A percentile compares a stretch with the other conserved stretches of the same genome.
phyloP scores from a whole-genome alignment of 306 rosid species.

The Comarum palustre region DNA sequence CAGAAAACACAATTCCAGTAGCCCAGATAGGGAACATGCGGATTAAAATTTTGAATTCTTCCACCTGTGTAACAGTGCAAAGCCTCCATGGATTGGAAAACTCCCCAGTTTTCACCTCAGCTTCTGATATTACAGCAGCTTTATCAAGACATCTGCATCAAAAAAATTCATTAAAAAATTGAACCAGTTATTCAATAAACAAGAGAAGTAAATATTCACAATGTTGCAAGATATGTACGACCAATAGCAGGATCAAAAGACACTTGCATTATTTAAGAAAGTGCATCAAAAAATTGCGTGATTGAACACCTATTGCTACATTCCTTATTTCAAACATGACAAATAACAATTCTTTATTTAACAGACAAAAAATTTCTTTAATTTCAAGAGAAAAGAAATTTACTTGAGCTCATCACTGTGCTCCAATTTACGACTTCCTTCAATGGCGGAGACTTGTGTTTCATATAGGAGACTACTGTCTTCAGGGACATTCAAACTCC shows the following conservation, averaged over 20 bases:
- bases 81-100: constrained; percentile 75
- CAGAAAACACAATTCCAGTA: constrained; percentile 74
- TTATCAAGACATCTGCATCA: constrained; percentile 80
- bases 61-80: constrained; percentile 92
- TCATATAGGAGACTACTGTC: constrained; percentile 76
- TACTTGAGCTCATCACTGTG: constrained; percentile 82
- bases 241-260: not conserved
- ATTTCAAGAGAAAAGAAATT: constrained; percentile 19
- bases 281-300: not conserved
- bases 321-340: not conserved
- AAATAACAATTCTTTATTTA: not conserved
- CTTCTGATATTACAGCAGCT: constrained; percentile 71
- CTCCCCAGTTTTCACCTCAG: constrained; percentile 50
- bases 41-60: constrained; percentile 84
- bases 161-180: not conserved
- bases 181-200: not conserved
- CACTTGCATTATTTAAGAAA: not conserved
- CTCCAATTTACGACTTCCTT: constrained; percentile 91
- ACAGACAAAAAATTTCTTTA: not conserved
- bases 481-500: constrained; percentile 58
- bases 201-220: not conserved
- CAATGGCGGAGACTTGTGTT: constrained; percentile 66
- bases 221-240: not conserved
- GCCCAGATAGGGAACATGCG: constrained; percentile 99
- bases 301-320: not conserved